These are phyloP conservation scores for Verticillium longisporum DNA, from an alignment of 2,329 filamentous ascomycete genomes.

Conservation along the genomic window DNA sequence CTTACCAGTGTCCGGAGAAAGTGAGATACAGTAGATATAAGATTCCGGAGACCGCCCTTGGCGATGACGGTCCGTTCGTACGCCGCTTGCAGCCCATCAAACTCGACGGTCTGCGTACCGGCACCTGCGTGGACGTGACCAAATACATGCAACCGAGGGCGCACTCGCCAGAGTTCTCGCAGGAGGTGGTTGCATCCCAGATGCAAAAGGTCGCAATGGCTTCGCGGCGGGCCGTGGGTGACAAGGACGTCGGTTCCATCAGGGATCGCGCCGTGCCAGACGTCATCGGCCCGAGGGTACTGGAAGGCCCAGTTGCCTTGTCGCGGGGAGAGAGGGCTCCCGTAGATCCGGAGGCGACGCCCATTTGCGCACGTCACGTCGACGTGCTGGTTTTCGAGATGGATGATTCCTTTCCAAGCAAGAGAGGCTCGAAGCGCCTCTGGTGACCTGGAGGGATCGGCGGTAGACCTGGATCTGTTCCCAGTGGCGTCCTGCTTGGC, in stretches of 20 bases:
- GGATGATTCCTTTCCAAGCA: constrained; percentile 17
- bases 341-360: constrained; percentile 27
- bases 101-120: constrained; percentile 21
- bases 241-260: constrained; percentile 26
- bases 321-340: constrained; percentile 24
- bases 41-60: not conserved
- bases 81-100: constrained; percentile 19
- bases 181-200: constrained; percentile 22
- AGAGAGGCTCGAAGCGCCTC: constrained; percentile 29
- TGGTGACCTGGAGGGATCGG: constrained; percentile 40
- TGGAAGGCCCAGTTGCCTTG: constrained; percentile 35
- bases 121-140: constrained; percentile 29
- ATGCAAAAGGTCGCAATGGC: constrained; percentile 25
- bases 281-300: constrained; percentile 23
- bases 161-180: constrained; percentile 20
- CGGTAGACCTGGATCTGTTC: constrained; percentile 1
- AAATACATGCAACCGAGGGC: constrained; percentile 27
- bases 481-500: constrained; percentile 1
- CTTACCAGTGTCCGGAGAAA: not conserved
- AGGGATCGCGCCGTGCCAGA: constrained; percentile 18
- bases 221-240: constrained; percentile 29
- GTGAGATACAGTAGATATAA: not conserved
- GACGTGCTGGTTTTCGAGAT: constrained; percentile 15
- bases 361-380: constrained; percentile 17
- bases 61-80: constrained; percentile 12